These are phyloP conservation scores for Ampelocalamus luodianensis DNA, from an alignment of 176 grass and related monocot species.

Conservation along the genomic window DNA sequence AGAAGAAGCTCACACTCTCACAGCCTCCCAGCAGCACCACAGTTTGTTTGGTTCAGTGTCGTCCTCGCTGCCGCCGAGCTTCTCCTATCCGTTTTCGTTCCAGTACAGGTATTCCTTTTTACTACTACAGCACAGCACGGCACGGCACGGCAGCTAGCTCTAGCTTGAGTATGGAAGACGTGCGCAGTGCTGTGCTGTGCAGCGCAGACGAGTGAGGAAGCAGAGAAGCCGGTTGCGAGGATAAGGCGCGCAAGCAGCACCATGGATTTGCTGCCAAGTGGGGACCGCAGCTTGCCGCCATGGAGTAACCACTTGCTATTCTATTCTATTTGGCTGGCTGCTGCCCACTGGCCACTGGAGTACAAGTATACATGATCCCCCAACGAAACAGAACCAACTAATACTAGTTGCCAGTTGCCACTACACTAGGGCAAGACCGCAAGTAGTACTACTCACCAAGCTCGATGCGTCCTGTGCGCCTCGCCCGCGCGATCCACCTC, in stretches of 20 bases:
- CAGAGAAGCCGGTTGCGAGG: background rate
- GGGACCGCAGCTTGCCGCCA: background rate
- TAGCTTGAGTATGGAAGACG: background rate
- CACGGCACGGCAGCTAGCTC: background rate
- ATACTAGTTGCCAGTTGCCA: too few relatives aligned
- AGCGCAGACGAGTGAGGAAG: background rate
- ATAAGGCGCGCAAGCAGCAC: slow-evolving; percentile 50
- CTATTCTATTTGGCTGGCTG: too few relatives aligned
- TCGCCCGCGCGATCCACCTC: slow-evolving; percentile 15
- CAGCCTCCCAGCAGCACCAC: background rate
- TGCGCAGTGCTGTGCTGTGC: background rate
- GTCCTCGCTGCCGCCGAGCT: background rate
- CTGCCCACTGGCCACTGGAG: too few relatives aligned
- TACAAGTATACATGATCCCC: too few relatives aligned
- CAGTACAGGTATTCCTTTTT: background rate
- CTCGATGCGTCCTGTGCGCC: slow-evolving; percentile 23
- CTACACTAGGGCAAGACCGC: too few relatives aligned
- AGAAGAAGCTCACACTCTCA: background rate
- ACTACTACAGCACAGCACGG: background rate
- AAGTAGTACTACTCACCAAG: background rate
- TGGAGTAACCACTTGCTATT: background rate
- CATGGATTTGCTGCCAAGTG: slow-evolving; percentile 42
- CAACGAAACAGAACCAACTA: too few relatives aligned
- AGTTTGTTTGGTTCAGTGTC: slow-evolving; percentile 15
- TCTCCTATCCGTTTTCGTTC: slow-evolving; percentile 14